A percentile compares a stretch with the other conserved stretches of the same genome.
phyloP scores from a whole-genome alignment of 2,329 filamentous ascomycete species.

The Diaporthe citri region DNA sequence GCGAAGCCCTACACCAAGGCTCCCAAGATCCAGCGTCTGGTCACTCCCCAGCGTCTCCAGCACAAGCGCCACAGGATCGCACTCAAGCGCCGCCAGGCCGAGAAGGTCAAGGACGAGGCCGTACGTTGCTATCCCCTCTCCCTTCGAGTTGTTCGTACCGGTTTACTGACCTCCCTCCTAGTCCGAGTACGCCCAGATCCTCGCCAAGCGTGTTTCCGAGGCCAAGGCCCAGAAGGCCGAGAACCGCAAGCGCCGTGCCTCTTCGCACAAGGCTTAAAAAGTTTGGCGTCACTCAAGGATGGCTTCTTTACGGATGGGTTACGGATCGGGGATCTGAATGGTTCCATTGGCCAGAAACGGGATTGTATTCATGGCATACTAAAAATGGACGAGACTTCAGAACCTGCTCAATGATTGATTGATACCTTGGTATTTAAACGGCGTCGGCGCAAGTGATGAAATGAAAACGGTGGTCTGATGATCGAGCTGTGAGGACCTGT shows the following conservation, averaged over 20 bases:
- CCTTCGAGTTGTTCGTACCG: neutral
- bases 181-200: constrained; percentile 97
- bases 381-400: constrained; percentile 44
- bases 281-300: constrained; percentile 49
- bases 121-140: constrained; percentile 69
- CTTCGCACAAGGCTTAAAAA: constrained; percentile 86
- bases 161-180: constrained; percentile 60
- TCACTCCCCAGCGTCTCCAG: constrained; percentile 99
- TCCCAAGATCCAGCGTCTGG: constrained; percentile 99
- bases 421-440: constrained; percentile 40
- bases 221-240: constrained; percentile 95
- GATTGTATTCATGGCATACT: constrained; percentile 47
- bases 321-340: constrained; percentile 39
- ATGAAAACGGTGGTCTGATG: constrained; percentile 30
- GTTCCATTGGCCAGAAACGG: constrained; percentile 39
- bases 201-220: constrained; percentile 97
- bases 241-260: constrained; percentile 95
- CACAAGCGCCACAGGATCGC: constrained; percentile 99
- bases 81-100: constrained; percentile 97
- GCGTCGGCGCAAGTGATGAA: constrained; percentile 40
- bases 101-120: constrained; percentile 98
- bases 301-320: constrained; percentile 52
- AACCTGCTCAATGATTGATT: constrained; percentile 39
- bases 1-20: constrained; percentile 99
- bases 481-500: constrained; percentile 17